Evolutionary conservation across 2,329 filamentous ascomycete species (phyloP).

Genomic region (Diaporthe sp.): DNA sequence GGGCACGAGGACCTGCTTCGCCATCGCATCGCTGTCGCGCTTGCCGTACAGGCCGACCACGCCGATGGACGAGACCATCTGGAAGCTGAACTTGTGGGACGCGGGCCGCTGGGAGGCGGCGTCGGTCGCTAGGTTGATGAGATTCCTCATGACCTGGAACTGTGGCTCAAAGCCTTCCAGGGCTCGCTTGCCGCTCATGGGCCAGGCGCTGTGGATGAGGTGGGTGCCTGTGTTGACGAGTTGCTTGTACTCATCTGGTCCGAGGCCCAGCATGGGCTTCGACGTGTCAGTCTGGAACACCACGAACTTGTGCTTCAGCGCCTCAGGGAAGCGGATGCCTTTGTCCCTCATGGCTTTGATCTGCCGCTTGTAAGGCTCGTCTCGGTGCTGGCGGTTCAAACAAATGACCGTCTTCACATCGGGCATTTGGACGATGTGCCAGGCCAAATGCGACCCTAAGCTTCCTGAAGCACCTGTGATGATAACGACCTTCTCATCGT

Average conservation of each 20-base stretch:
- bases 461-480: constrained; percentile 56
- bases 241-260: constrained; percentile 48
- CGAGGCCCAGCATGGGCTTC: constrained; percentile 58
- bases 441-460: constrained; percentile 48
- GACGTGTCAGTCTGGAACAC: constrained; percentile 56
- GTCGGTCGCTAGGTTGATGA: constrained; percentile 58
- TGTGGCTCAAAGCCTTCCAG: constrained; percentile 56
- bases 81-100: constrained; percentile 51
- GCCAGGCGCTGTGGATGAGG: constrained; percentile 57
- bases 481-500: constrained; percentile 44
- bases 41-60: constrained; percentile 48
- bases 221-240: constrained; percentile 45
- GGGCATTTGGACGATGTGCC: constrained; percentile 47
- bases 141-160: constrained; percentile 58
- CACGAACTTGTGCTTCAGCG: constrained; percentile 50
- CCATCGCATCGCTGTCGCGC: neutral
- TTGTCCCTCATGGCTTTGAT: neutral
- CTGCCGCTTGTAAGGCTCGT: constrained; percentile 35
- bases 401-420: constrained; percentile 54
- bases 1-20: constrained; percentile 47
- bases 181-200: constrained; percentile 58
- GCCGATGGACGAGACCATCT: constrained; percentile 55
- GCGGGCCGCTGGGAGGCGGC: constrained; percentile 45
- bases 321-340: constrained; percentile 39
- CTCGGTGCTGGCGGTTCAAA: constrained; percentile 59